phyloP scores from a whole-genome alignment of 371 early-diverging fungal species.

The Lichtheimia ramosa region DNA sequence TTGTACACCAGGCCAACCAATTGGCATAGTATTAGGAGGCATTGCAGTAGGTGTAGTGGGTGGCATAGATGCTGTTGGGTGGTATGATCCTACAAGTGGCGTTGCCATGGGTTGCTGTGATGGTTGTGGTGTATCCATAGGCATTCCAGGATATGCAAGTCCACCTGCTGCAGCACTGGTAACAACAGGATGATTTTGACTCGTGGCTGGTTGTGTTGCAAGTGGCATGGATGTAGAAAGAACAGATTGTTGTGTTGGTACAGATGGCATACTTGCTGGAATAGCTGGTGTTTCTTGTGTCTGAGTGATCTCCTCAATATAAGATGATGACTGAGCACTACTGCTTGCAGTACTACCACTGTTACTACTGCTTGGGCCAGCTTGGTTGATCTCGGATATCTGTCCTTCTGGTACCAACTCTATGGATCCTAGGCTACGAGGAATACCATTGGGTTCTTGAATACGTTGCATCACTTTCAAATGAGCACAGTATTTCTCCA shows the following conservation, averaged over 20 bases:
- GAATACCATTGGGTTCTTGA: conserved; percentile 5
- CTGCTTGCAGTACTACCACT: background rate
- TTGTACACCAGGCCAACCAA: background rate
- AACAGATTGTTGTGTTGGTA: conserved; percentile 21
- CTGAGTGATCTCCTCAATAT: conserved; percentile 7
- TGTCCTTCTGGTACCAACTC: background rate
- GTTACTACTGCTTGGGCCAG: background rate
- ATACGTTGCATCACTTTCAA: conserved; percentile 27
- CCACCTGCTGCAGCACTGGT: background rate
- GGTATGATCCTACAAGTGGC: background rate
- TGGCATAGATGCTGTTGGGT: background rate
- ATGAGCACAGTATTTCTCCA: conserved; percentile 68
- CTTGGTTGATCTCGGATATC: background rate
- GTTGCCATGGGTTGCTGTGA: background rate
- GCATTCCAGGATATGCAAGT: background rate
- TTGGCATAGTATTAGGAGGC: background rate
- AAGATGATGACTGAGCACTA: background rate
- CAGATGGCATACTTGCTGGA: conserved; percentile 32
- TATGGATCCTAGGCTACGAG: background rate
- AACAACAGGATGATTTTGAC: background rate
- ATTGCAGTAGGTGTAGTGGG: background rate
- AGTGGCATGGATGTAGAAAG: background rate
- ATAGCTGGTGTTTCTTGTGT: conserved; percentile 5
- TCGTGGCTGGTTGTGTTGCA: background rate
- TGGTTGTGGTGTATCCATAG: conserved; percentile 1